Conservation (phyloP, 495 filamentous ascomycete species). For the Penicillium steckii region DNA sequence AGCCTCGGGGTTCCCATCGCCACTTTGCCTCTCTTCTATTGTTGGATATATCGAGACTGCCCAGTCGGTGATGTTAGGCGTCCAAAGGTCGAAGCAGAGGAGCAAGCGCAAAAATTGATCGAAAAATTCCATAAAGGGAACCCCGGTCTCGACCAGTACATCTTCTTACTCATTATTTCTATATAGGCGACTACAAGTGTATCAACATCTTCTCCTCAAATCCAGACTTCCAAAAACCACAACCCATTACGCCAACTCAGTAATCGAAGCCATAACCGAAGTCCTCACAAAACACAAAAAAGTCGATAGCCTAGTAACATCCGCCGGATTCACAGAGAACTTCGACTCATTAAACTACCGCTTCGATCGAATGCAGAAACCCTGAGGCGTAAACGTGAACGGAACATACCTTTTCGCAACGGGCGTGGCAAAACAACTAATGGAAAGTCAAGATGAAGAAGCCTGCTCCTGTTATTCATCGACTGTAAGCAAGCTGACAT, state of each 20-base stretch:
- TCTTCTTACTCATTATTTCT: neutral
- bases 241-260: slow-evolving; percentile 79
- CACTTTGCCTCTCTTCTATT: no score
- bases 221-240: slow-evolving; percentile 77
- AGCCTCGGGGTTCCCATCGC: no score
- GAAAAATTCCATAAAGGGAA: slow-evolving; percentile 74
- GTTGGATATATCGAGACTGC: no score
- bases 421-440: slow-evolving; percentile 82
- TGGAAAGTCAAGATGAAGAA: slow-evolving; percentile 76
- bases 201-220: neutral
- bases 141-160: slow-evolving; percentile 68
- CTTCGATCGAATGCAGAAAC: slow-evolving; percentile 81
- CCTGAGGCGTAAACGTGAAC: slow-evolving; percentile 93
- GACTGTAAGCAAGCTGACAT: neutral
- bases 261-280: slow-evolving; percentile 67
- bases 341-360: slow-evolving; percentile 88
- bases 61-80: no score
- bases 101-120: slow-evolving; percentile 68
- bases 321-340: slow-evolving; percentile 95
- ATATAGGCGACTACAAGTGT: neutral
- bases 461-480: slow-evolving; percentile 57
- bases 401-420: slow-evolving; percentile 89
- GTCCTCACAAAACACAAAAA: slow-evolving; percentile 70
- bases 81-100: slow-evolving; percentile 78
- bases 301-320: slow-evolving; percentile 91